A percentile compares a stretch with the other conserved stretches of the same genome.
phyloP scores from a whole-genome alignment of 78 protist species.

The Dictyostelium purpureum region DNA sequence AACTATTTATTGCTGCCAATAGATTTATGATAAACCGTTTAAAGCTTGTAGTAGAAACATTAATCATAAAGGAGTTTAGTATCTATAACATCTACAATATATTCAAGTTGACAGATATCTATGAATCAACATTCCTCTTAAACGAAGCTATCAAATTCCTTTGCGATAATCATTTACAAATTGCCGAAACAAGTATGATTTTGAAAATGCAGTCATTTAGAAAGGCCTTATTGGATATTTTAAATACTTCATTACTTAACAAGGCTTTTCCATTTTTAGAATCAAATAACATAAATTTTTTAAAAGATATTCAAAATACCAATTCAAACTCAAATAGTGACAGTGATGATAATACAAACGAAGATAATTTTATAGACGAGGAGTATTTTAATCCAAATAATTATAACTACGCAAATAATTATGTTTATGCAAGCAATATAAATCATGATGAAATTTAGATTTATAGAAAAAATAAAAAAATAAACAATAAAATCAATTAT shows the following conservation, averaged over 20 bases:
- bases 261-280: too few species aligned
- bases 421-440: too few species aligned
- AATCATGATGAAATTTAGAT: too few species aligned
- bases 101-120: constrained; percentile 44
- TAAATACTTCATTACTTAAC: neutral
- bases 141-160: constrained; percentile 20
- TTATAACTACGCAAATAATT: too few species aligned
- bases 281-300: too few species aligned
- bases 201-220: constrained; percentile 43
- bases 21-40: constrained; percentile 56
- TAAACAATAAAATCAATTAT: too few species aligned
- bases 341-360: too few species aligned
- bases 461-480: too few species aligned
- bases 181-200: neutral
- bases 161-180: constrained; percentile 5
- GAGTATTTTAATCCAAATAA: too few species aligned
- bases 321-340: too few species aligned
- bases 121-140: constrained; percentile 32
- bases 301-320: too few species aligned
- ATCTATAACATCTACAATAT: constrained; percentile 18
- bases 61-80: constrained; percentile 6
- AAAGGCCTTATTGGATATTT: constrained; percentile 33
- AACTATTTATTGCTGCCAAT: constrained; percentile 32
- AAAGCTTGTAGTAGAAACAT: constrained; percentile 24
- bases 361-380: too few species aligned